Percentiles rank a stretch among this genome's conserved stretches.
Conservation (phyloP, 768 basidiomycete species). For the Cystoderma amianthinum region DNA sequence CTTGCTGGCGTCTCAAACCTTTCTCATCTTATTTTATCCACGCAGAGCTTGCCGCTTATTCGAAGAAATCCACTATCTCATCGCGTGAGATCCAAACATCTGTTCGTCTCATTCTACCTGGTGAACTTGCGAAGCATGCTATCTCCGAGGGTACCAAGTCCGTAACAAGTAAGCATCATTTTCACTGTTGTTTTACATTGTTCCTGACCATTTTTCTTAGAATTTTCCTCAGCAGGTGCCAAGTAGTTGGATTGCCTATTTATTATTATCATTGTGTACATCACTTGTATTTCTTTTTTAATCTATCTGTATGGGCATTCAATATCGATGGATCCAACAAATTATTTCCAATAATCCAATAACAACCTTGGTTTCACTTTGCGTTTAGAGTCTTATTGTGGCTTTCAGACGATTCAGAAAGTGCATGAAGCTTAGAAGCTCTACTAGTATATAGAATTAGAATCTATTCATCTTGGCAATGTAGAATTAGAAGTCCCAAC, state of each 20-base stretch:
- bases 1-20: not conserved
- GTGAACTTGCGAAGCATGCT: slow-evolving; percentile 97
- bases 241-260: slow-evolving; percentile 28
- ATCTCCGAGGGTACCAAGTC: slow-evolving; percentile 86
- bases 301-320: slow-evolving; percentile 2
- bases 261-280: slow-evolving; percentile 15
- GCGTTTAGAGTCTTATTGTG: no score
- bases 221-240: slow-evolving; percentile 54
- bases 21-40: slow-evolving; percentile 3
- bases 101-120: slow-evolving; percentile 92
- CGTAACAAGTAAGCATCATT: slow-evolving; percentile 34
- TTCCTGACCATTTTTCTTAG: slow-evolving; percentile 17
- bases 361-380: no score
- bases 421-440: no score
- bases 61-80: slow-evolving; percentile 98
- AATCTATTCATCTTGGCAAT: no score
- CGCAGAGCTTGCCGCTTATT: slow-evolving; percentile 91
- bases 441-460: no score
- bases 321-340: no score
- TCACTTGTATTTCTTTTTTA: slow-evolving; percentile 20
- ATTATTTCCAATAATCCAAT: no score
- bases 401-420: no score
- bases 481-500: no score
- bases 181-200: not conserved
- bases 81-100: slow-evolving; percentile 98